These are phyloP conservation scores for Vitis labrusca DNA, from an alignment of 164 flowering plant genomes.

Conservation along the genomic window DNA sequence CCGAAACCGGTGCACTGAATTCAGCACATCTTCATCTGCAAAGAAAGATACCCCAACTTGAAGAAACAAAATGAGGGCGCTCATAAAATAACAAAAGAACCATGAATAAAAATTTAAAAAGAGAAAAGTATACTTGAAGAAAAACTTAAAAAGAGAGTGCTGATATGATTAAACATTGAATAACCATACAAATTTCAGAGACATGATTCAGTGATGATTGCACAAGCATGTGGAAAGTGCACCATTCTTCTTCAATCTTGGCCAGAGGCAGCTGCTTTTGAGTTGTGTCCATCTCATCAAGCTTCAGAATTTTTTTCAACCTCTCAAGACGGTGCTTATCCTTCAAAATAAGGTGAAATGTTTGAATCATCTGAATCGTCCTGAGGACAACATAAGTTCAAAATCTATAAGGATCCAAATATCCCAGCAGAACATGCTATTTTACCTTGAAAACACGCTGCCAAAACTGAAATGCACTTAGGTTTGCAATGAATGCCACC, in stretches of 20 bases:
- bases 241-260: slow-evolving; percentile 87
- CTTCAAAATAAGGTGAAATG: slow-evolving; percentile 37
- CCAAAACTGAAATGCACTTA: slow-evolving; percentile 92
- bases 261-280: slow-evolving; percentile 29
- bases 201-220: slow-evolving; percentile 70
- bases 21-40: slow-evolving; percentile 82
- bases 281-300: slow-evolving; percentile 34
- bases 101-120: not conserved
- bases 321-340: slow-evolving; percentile 74
- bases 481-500: slow-evolving; percentile 57
- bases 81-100: too few relatives aligned
- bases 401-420: not conserved
- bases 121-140: slow-evolving; percentile 2
- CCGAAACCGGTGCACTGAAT: slow-evolving; percentile 73
- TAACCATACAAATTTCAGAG: slow-evolving; percentile 69
- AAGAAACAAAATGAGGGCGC: not conserved
- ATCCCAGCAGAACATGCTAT: not conserved
- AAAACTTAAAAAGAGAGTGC: not conserved
- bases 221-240: slow-evolving; percentile 76
- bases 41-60: slow-evolving; percentile 3
- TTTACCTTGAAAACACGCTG: slow-evolving; percentile 78
- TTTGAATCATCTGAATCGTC: not conserved
- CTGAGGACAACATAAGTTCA: not conserved
- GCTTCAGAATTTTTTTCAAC: slow-evolving; percentile 42
- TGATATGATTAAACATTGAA: slow-evolving; percentile 1